phyloP scores from a whole-genome alignment of 257 asterid species.

The Euphrasia confusa region DNA sequence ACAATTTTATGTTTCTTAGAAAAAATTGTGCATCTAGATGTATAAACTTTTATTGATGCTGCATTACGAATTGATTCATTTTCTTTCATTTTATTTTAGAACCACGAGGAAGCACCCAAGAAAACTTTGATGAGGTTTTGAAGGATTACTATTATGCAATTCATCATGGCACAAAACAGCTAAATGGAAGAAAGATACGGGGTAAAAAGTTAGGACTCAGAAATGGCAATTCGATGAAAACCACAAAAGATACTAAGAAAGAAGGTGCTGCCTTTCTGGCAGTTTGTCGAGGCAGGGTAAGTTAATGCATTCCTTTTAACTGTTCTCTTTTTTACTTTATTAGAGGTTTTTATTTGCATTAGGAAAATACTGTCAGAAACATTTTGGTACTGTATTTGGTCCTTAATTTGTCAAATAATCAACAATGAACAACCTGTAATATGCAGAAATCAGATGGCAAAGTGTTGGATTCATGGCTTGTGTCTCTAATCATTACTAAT shows the following conservation, averaged over 20 bases:
- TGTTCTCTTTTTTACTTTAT: not conserved
- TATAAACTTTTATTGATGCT: conserved; percentile 17
- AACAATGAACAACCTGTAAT: not conserved
- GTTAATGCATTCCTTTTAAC: conserved; percentile 11
- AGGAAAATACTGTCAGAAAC: conserved; percentile 9
- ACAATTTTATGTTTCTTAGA: too few relatives aligned
- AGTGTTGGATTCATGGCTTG: not conserved
- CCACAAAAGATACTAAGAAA: conserved; percentile 35
- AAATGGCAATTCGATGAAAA: conserved; percentile 30
- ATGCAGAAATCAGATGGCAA: too few relatives aligned
- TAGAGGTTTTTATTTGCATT: conserved; percentile 8
- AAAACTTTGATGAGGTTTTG: conserved; percentile 62
- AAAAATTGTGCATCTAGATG: not conserved
- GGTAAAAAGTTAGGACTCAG: conserved; percentile 50
- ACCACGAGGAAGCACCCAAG: conserved; percentile 88
- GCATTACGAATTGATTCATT: conserved; percentile 21
- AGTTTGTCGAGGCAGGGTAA: conserved; percentile 98
- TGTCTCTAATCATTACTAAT: not conserved
- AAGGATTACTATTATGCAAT: conserved; percentile 62
- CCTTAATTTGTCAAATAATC: conserved; percentile 12
- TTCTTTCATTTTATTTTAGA: conserved; percentile 35
- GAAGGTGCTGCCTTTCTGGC: conserved; percentile 94
- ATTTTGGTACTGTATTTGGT: conserved; percentile 1
- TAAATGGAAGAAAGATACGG: conserved; percentile 49
- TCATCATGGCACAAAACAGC: conserved; percentile 38